Percentiles rank a stretch among this genome's conserved stretches.
Conservation (phyloP, 2,329 filamentous ascomycete species). For the Amesomyces nigricolor region DNA sequence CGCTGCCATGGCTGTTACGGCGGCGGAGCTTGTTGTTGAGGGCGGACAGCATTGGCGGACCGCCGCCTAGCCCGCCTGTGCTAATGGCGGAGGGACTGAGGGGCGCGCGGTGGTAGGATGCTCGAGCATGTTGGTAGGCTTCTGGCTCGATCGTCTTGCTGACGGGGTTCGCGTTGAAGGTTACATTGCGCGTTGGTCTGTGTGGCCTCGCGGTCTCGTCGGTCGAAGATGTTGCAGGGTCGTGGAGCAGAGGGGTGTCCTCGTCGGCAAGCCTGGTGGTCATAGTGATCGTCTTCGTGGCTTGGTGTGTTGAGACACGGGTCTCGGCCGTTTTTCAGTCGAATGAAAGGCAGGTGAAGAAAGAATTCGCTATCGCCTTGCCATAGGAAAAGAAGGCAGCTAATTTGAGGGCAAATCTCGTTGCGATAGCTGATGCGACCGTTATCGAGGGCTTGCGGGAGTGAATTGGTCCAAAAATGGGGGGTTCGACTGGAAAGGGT, state of each 20-base stretch:
- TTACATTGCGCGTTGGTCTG: constrained; percentile 59
- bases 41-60: constrained; percentile 63
- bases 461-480: neutral
- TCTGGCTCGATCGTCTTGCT: constrained; percentile 55
- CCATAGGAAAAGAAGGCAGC: neutral
- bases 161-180: constrained; percentile 67
- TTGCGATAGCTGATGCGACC: neutral
- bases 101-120: constrained; percentile 31
- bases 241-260: constrained; percentile 21
- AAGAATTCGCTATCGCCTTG: neutral
- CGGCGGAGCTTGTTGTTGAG: constrained; percentile 84
- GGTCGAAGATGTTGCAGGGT: constrained; percentile 15
- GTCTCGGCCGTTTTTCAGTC: constrained; percentile 1
- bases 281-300: constrained; percentile 9
- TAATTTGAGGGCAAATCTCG: neutral
- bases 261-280: constrained; percentile 15
- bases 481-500: neutral
- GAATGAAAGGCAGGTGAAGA: neutral
- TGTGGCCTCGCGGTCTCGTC: constrained; percentile 27
- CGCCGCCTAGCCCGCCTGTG: constrained; percentile 39
- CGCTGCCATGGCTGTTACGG: constrained; percentile 73
- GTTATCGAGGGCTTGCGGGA: neutral
- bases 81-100: constrained; percentile 31
- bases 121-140: constrained; percentile 24
- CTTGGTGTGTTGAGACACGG: neutral